phyloP scores from a whole-genome alignment of 2,329 filamentous ascomycete genomes.

The Pyrenophora seminiperda region DNA sequence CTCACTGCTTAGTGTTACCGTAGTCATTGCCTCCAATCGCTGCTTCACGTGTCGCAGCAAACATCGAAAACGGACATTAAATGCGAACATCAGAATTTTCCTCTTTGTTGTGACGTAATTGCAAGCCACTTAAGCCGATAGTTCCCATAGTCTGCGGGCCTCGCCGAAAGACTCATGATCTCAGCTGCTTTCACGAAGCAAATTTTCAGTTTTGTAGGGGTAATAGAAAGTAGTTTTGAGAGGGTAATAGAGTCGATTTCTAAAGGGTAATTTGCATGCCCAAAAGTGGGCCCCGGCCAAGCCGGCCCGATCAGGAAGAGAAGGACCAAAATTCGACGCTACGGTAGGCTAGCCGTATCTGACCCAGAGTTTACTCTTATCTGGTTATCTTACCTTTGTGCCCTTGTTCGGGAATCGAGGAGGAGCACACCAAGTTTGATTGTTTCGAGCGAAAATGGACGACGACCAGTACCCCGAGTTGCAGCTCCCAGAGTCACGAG shows the following conservation, averaged over 20 bases:
- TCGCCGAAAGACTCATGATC: conserved; percentile 2
- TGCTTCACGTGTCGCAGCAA: neutral
- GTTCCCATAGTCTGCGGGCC: conserved; percentile 20
- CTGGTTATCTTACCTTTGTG: conserved; percentile 8
- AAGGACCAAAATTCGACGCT: neutral
- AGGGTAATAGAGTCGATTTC: conserved; percentile 43
- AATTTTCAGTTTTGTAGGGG: conserved; percentile 48
- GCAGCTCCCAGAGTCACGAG: conserved; percentile 70
- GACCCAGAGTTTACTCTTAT: conserved; percentile 9
- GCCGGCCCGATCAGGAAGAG: conserved; percentile 22
- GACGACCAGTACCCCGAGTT: conserved; percentile 37
- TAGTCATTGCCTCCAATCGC: neutral
- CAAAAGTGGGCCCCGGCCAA: conserved; percentile 18
- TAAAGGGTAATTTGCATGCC: conserved; percentile 38
- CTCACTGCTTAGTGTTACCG: neutral
- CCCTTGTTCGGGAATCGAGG: conserved; percentile 2
- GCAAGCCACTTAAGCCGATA: conserved; percentile 25
- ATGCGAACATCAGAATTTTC: conserved; percentile 8
- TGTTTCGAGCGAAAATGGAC: too few relatives aligned
- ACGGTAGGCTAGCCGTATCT: conserved; percentile 2
- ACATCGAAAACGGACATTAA: neutral
- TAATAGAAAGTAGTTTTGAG: conserved; percentile 43
- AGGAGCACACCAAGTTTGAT: too few relatives aligned
- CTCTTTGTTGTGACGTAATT: conserved; percentile 14
- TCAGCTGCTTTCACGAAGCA: conserved; percentile 12